These are phyloP conservation scores for Aspergillaceae sp. DNA, from an alignment of 2,329 filamentous ascomycete genomes.

Conservation along the genomic window DNA sequence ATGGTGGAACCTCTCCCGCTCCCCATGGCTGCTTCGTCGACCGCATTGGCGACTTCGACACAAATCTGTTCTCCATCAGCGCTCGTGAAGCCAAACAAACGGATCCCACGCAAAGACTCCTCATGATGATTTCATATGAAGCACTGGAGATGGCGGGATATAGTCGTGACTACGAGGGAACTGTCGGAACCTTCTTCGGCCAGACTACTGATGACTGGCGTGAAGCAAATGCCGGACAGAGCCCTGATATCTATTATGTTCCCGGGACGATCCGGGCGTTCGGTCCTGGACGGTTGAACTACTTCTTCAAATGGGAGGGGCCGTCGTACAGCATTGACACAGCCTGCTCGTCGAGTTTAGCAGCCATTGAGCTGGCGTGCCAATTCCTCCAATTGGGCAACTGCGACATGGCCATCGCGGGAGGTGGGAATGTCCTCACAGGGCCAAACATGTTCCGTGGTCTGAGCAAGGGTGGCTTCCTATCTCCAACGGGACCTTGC, in stretches of 20 bases:
- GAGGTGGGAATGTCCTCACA: slow-evolving; percentile 62
- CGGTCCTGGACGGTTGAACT: slow-evolving; percentile 58
- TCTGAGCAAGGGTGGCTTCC: slow-evolving; percentile 46
- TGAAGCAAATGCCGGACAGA: slow-evolving; percentile 62
- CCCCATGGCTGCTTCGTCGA: slow-evolving; percentile 32
- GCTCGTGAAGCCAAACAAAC: slow-evolving; percentile 63
- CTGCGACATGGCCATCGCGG: slow-evolving; percentile 70
- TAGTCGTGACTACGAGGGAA: slow-evolving; percentile 55
- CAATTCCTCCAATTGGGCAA: slow-evolving; percentile 64
- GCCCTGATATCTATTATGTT: slow-evolving; percentile 60
- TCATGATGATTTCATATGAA: slow-evolving; percentile 69
- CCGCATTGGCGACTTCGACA: slow-evolving; percentile 31
- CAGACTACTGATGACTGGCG: slow-evolving; percentile 56
- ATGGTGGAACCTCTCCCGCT: slow-evolving; percentile 22
- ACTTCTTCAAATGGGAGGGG: slow-evolving; percentile 66
- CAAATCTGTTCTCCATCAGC: slow-evolving; percentile 44
- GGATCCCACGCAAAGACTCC: slow-evolving; percentile 70
- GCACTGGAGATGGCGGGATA: slow-evolving; percentile 71
- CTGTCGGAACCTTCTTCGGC: slow-evolving; percentile 64
- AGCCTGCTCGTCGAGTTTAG: slow-evolving; percentile 55
- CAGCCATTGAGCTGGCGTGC: slow-evolving; percentile 62
- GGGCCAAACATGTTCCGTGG: slow-evolving; percentile 71
- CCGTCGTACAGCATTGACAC: slow-evolving; percentile 65
- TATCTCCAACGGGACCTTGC: slow-evolving; percentile 36
- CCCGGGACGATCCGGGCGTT: slow-evolving; percentile 54